Percentiles rank a stretch among this genome's conserved stretches.
These are phyloP conservation scores for Cladosporium sp. DNA, from an alignment of 2,329 filamentous ascomycete genomes.

Conservation along the genomic window DNA sequence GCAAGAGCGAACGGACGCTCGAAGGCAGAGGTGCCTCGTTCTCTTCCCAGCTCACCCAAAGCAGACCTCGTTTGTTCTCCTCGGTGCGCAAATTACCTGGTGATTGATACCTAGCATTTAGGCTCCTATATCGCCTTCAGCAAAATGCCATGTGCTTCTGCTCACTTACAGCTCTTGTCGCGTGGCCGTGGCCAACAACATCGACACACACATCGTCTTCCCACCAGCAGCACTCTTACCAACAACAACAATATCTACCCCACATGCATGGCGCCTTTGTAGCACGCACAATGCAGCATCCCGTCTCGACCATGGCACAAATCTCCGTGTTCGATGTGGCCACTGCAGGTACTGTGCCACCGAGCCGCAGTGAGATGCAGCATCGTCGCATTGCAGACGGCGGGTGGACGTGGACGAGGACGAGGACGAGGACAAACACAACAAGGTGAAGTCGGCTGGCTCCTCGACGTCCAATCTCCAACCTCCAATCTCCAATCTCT, in stretches of 20 bases:
- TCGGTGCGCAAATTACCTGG: not conserved
- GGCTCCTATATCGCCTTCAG: not conserved
- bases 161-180: not conserved
- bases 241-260: slow-evolving; percentile 1
- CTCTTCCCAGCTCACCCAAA: not conserved
- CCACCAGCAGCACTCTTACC: not conserved
- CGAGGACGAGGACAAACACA: not conserved
- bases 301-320: not conserved
- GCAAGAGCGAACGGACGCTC: slow-evolving; percentile 11
- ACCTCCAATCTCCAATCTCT: slow-evolving; percentile 19
- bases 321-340: not conserved
- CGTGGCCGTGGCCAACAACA: not conserved
- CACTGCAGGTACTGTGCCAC: slow-evolving; percentile 12
- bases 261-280: slow-evolving; percentile 2
- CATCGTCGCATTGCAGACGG: slow-evolving; percentile 2
- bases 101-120: not conserved
- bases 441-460: slow-evolving; percentile 17
- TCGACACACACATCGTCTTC: not conserved
- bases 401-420: not conserved
- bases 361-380: not conserved
- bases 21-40: not conserved
- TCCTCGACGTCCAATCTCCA: slow-evolving; percentile 1
- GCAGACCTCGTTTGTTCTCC: not conserved
- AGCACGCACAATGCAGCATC: slow-evolving; percentile 2
- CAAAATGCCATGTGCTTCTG: not conserved